Percentiles rank a stretch among this genome's conserved stretches.
phyloP scores from a whole-genome alignment of 1,284 basidiomycete species.

The Moesziomyces sp. region DNA sequence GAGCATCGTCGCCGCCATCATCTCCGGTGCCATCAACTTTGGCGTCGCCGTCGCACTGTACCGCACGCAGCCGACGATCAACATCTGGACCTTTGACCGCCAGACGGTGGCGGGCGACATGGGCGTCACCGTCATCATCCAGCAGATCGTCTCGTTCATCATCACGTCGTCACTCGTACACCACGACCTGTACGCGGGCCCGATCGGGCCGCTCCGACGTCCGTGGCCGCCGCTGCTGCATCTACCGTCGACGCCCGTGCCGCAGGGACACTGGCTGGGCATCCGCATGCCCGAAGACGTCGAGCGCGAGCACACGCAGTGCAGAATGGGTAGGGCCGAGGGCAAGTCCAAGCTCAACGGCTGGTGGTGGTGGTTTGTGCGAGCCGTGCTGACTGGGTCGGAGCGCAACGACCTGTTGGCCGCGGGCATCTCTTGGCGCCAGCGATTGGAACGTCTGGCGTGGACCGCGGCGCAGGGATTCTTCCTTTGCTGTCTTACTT shows the following conservation, averaged over 20 bases:
- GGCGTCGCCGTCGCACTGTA: constrained; percentile 60
- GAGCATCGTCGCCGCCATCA: constrained; percentile 36
- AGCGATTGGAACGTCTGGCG: constrained; percentile 54
- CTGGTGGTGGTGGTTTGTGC: constrained; percentile 57
- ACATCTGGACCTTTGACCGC: constrained; percentile 56
- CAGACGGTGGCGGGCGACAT: constrained; percentile 64
- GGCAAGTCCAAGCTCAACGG: constrained; percentile 23
- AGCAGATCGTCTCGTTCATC: constrained; percentile 61
- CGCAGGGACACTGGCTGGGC: constrained; percentile 50
- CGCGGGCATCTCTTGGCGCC: constrained; percentile 46
- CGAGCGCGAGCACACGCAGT: constrained; percentile 14
- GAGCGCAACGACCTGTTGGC: constrained; percentile 59
- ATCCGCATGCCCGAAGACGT: constrained; percentile 42
- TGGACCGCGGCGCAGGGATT: constrained; percentile 63
- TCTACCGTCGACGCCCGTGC: constrained; percentile 47
- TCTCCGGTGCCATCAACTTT: constrained; percentile 63
- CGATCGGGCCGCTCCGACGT: constrained; percentile 40
- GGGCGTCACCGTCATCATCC: constrained; percentile 65
- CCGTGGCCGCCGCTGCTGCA: constrained; percentile 64
- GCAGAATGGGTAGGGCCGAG: constrained; percentile 51
- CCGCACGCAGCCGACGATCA: constrained; percentile 33
- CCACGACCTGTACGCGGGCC: constrained; percentile 54
- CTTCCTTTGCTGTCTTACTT: constrained; percentile 50
- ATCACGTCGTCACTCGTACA: constrained; percentile 60
- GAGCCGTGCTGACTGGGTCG: constrained; percentile 49